Evolutionary conservation across 2,329 filamentous ascomycete species (phyloP).

Genomic region (Scedosporium minutisporum): DNA sequence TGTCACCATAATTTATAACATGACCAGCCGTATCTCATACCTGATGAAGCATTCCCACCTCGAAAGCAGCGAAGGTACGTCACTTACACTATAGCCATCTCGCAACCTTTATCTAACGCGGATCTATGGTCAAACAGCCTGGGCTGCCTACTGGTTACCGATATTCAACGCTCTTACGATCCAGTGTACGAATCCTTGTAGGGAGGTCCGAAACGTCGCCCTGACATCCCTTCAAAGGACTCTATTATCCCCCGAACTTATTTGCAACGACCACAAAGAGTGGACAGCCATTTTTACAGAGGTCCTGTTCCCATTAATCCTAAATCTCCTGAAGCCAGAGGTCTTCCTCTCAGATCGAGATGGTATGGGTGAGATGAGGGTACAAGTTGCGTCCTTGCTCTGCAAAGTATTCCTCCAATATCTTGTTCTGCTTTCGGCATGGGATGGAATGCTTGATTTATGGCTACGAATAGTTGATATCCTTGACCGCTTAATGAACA

Average conservation of each 20-base stretch:
- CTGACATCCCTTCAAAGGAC: conserved; percentile 79
- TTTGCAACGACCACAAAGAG: conserved; percentile 73
- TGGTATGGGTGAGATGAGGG: conserved; percentile 91
- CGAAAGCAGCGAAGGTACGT: conserved; percentile 68
- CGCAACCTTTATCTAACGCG: neutral
- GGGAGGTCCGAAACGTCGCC: conserved; percentile 82
- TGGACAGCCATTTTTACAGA: conserved; percentile 95
- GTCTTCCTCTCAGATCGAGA: conserved; percentile 83
- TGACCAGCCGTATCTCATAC: conserved; percentile 72
- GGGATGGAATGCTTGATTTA: conserved; percentile 81
- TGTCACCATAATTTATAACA: conserved; percentile 68
- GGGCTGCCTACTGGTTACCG: conserved; percentile 96
- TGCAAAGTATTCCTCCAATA: conserved; percentile 97
- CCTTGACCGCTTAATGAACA: conserved; percentile 94
- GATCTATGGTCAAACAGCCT: conserved; percentile 45
- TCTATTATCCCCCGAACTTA: conserved; percentile 74
- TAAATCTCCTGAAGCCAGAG: conserved; percentile 82
- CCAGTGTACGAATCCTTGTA: conserved; percentile 90
- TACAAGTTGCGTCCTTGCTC: conserved; percentile 81
- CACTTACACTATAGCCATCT: neutral
- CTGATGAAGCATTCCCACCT: conserved; percentile 91
- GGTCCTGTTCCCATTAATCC: conserved; percentile 85
- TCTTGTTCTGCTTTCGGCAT: conserved; percentile 71
- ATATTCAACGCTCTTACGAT: conserved; percentile 81
- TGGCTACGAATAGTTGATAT: conserved; percentile 91